A percentile compares a stretch with the other conserved stretches of the same genome.
Evolutionary conservation across 2,329 filamentous ascomycete species (phyloP).

Genomic region (Trichoderma sp.): DNA sequence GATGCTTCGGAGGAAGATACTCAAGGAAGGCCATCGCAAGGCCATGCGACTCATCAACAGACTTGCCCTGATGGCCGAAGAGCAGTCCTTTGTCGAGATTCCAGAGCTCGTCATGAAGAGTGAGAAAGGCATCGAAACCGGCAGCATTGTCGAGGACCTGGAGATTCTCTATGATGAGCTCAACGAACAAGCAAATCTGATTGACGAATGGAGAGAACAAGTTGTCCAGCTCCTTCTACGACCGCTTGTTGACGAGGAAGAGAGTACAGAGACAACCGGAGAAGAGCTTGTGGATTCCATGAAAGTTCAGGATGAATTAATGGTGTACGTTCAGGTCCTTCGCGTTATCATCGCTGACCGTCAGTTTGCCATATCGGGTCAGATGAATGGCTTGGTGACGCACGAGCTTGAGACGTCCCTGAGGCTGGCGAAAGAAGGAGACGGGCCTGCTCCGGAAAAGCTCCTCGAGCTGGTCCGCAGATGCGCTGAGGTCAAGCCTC

Average conservation of each 20-base stretch:
- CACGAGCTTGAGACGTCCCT: constrained; percentile 70
- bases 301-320: constrained; percentile 83
- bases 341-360: constrained; percentile 78
- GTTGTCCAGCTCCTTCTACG: constrained; percentile 72
- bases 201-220: constrained; percentile 74
- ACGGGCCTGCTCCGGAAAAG: constrained; percentile 71
- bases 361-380: constrained; percentile 73
- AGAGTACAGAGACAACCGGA: constrained; percentile 72
- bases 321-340: constrained; percentile 80
- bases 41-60: constrained; percentile 59
- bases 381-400: constrained; percentile 72
- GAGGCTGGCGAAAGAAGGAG: constrained; percentile 59
- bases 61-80: constrained; percentile 56
- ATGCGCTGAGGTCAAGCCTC: constrained; percentile 53
- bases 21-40: constrained; percentile 55
- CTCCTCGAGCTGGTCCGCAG: constrained; percentile 54
- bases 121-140: constrained; percentile 71
- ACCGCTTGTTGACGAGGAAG: constrained; percentile 82
- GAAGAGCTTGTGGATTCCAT: constrained; percentile 90
- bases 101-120: constrained; percentile 57
- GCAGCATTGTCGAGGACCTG: constrained; percentile 65
- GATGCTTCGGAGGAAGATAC: constrained; percentile 72
- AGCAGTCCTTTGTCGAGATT: constrained; percentile 63
- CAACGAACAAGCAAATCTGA: constrained; percentile 69
- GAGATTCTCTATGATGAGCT: constrained; percentile 66